These are phyloP conservation scores for Ramaria rubella DNA, from an alignment of 768 basidiomycete genomes.

Conservation along the genomic window DNA sequence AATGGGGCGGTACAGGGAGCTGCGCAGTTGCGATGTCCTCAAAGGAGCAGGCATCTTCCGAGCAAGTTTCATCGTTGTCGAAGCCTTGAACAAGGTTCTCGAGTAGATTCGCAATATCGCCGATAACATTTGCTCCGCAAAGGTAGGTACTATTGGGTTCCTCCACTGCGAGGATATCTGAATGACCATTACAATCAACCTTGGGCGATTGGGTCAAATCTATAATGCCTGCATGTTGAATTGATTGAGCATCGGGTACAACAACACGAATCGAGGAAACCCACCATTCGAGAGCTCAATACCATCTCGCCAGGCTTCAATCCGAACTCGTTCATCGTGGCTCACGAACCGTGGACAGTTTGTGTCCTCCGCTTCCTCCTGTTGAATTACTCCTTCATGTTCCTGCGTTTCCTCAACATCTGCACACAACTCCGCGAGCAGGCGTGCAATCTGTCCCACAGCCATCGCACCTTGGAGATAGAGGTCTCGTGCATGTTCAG, in stretches of 20 bases:
- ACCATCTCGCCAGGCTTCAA: not conserved
- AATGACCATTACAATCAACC: not conserved
- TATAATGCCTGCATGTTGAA: no score
- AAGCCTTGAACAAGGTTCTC: not conserved
- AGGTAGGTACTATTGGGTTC: not conserved
- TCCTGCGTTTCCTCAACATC: no score
- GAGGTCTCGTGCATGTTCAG: not conserved
- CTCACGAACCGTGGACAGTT: not conserved
- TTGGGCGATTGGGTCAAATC: no score
- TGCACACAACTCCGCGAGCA: not conserved
- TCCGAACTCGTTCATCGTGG: not conserved
- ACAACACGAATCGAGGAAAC: no score
- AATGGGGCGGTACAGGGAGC: not conserved
- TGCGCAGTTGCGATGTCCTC: not conserved
- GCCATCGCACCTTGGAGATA: not conserved
- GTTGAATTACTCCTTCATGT: no score
- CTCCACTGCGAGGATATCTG: not conserved
- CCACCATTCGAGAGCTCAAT: not conserved
- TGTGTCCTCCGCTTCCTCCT: not conserved
- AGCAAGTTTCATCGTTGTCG: not conserved
- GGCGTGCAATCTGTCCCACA: not conserved
- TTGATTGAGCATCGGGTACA: no score
- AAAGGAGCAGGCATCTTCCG: not conserved
- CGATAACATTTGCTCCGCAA: not conserved
- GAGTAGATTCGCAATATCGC: not conserved